A percentile compares a stretch with the other conserved stretches of the same genome.
These are phyloP conservation scores for Ophiostoma quercus DNA, from an alignment of 2,329 filamentous ascomycete species.

Conservation along the genomic window DNA sequence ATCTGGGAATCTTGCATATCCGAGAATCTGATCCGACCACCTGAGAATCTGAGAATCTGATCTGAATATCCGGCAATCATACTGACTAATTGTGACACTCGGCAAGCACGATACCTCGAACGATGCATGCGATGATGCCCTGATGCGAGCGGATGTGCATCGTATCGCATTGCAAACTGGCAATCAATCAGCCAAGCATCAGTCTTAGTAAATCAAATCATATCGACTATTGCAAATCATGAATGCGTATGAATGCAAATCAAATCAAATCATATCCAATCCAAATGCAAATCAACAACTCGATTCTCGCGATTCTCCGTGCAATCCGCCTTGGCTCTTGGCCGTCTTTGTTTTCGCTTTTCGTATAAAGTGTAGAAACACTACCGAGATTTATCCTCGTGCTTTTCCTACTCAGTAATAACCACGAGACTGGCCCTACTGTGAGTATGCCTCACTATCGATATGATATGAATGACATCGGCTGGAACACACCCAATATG, in stretches of 20 bases:
- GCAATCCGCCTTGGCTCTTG: background rate
- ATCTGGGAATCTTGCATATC: background rate
- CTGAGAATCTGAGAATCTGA: too few species aligned
- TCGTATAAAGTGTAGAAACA: background rate
- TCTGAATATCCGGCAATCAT: background rate
- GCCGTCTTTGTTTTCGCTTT: background rate
- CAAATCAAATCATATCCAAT: background rate
- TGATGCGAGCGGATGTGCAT: too few species aligned
- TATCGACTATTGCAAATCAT: too few species aligned
- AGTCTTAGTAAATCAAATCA: too few species aligned
- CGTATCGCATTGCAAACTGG: background rate
- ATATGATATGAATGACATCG: background rate
- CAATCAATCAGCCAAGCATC: too few species aligned
- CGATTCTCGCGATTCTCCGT: background rate
- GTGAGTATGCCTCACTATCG: too few species aligned
- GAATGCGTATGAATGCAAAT: too few species aligned
- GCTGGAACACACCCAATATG: background rate
- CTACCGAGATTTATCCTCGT: background rate
- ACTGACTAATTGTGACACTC: background rate
- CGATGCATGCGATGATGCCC: too few species aligned
- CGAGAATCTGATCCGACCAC: background rate
- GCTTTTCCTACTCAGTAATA: constrained; percentile 5
- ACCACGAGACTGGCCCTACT: constrained; percentile 20
- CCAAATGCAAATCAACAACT: background rate
- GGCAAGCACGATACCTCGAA: too few species aligned